Conservation (phyloP, 768 basidiomycete genomes). For the Agrocybe praecox region DNA sequence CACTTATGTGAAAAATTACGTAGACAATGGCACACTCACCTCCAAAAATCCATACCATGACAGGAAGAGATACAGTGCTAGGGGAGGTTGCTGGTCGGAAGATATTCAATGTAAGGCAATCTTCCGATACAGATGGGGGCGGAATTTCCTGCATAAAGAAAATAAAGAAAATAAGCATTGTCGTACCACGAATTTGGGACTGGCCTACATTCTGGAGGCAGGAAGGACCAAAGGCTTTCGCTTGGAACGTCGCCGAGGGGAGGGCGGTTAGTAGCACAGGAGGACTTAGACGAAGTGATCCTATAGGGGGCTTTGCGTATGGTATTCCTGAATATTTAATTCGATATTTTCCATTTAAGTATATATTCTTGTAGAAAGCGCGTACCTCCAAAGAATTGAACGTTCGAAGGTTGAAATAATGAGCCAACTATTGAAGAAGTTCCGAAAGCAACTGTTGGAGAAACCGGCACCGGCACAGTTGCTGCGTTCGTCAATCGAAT, state of each 20-base stretch:
- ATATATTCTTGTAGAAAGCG: too few relatives aligned
- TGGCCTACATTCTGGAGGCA: not conserved
- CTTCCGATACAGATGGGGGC: conserved; percentile 45
- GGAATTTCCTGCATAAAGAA: not conserved
- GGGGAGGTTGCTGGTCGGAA: conserved; percentile 44
- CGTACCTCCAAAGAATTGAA: not conserved
- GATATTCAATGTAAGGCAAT: conserved; percentile 59
- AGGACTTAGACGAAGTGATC: not conserved
- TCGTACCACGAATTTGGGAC: too few relatives aligned
- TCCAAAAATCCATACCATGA: conserved; percentile 28
- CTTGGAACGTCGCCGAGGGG: not conserved
- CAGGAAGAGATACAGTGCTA: conserved; percentile 28
- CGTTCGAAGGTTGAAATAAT: not conserved
- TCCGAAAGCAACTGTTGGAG: not conserved
- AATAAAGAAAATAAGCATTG: too few relatives aligned
- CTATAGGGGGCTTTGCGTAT: not conserved
- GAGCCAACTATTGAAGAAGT: not conserved
- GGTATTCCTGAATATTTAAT: not conserved
- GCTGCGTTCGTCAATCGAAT: too few relatives aligned
- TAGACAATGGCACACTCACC: conserved; percentile 1
- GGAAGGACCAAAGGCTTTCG: not conserved
- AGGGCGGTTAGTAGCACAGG: not conserved
- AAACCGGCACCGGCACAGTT: too few relatives aligned
- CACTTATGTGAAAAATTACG: not conserved
- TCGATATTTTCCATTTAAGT: too few relatives aligned